Conservation (phyloP, 768 basidiomycete species). For the Fibroporia radiculosa region DNA sequence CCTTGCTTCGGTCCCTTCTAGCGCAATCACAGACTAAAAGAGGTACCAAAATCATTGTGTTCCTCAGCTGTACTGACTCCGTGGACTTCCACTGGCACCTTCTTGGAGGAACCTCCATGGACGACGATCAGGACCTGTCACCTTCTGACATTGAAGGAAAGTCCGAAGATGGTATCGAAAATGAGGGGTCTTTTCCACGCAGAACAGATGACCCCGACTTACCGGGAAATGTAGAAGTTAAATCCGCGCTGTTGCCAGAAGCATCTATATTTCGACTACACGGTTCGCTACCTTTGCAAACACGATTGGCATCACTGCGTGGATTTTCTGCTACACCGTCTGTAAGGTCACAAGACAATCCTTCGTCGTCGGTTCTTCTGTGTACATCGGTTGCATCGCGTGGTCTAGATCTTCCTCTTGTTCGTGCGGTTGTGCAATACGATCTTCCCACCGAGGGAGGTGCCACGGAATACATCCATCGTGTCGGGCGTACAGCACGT, state of each 20-base stretch:
- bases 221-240: conserved; percentile 38
- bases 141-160: conserved; percentile 8
- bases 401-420: conserved; percentile 91
- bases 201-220: conserved; percentile 10
- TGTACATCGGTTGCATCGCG: conserved; percentile 99
- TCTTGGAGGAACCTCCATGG: conserved; percentile 68
- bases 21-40: conserved; percentile 45
- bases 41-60: conserved; percentile 81
- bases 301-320: conserved; percentile 75
- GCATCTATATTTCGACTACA: conserved; percentile 85
- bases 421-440: conserved; percentile 91
- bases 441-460: conserved; percentile 98
- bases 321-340: conserved; percentile 55
- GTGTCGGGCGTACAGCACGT: conserved; percentile 94
- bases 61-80: conserved; percentile 94
- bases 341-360: conserved; percentile 22
- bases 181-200: conserved; percentile 18
- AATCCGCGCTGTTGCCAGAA: conserved; percentile 73
- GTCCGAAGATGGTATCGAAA: conserved; percentile 16
- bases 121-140: conserved; percentile 20
- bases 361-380: conserved; percentile 65
- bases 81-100: conserved; percentile 96
- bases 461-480: conserved; percentile 92
- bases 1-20: conserved; percentile 76
- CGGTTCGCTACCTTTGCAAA: conserved; percentile 79